Evolutionary conservation across 495 filamentous ascomycete species (phyloP).

Genomic region (Cairneyella variabilis): DNA sequence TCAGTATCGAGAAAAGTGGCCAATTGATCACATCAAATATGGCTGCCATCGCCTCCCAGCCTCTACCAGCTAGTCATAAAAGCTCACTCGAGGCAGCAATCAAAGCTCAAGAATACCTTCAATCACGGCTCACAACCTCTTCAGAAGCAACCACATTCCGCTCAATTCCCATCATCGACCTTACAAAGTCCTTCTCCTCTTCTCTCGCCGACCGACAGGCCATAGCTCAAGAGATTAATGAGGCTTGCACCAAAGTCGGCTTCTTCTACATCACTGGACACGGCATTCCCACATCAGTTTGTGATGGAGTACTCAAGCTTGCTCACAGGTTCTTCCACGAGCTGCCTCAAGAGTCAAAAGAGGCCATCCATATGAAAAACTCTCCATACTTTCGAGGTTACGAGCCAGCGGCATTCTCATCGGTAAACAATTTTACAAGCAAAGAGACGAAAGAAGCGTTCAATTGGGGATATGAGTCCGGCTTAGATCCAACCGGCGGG

Average conservation of each 20-base stretch:
- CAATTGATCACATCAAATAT: no score
- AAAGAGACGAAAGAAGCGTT: conserved; percentile 28
- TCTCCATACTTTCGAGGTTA: conserved; percentile 22
- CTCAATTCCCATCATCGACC: conserved; percentile 41
- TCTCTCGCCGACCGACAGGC: conserved; percentile 28
- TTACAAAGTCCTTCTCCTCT: conserved; percentile 35
- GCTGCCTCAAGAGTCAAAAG: conserved; percentile 15
- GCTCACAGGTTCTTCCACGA: conserved; percentile 25
- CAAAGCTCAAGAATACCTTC: conserved; percentile 23
- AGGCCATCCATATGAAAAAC: conserved; percentile 23
- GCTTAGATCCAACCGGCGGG: conserved; percentile 22
- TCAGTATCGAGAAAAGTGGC: no score
- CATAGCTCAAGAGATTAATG: conserved; percentile 36
- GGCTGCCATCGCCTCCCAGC: no score
- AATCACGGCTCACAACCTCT: conserved; percentile 12
- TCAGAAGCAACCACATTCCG: conserved; percentile 12
- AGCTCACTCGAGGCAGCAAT: conserved; percentile 16
- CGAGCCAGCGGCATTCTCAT: conserved; percentile 21
- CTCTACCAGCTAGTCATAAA: no score
- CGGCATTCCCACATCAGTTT: conserved; percentile 15
- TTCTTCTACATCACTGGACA: conserved; percentile 45
- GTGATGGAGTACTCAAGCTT: conserved; percentile 12
- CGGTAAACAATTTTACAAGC: conserved; percentile 14
- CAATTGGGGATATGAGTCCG: conserved; percentile 27
- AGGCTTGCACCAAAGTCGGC: conserved; percentile 38